Conservation (phyloP, 2,329 filamentous ascomycete species). For the Cadophora gregata region DNA sequence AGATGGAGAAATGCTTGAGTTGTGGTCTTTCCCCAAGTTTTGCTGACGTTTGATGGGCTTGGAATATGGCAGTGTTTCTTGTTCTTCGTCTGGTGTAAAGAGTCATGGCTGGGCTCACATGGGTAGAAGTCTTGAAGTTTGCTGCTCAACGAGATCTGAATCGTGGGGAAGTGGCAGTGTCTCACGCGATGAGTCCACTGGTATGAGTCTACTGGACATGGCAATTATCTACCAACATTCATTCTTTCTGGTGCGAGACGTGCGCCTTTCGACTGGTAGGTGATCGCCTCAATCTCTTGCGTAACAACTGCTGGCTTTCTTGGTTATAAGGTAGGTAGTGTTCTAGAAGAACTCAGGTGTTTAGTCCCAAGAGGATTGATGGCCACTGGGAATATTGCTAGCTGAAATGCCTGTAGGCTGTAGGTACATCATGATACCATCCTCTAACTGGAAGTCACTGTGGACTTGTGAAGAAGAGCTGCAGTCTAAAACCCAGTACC, state of each 20-base stretch:
- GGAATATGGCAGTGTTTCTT: not conserved
- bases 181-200: not conserved
- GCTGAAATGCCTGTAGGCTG: not conserved
- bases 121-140: not conserved
- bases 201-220: not conserved
- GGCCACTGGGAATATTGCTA: not conserved
- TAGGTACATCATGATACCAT: not conserved
- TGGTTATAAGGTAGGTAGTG: not conserved
- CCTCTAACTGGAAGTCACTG: not conserved
- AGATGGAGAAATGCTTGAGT: constrained; percentile 8
- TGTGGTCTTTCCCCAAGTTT: not conserved
- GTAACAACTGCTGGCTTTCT: not conserved
- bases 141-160: not conserved
- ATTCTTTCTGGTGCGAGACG: not conserved
- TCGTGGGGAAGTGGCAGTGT: not conserved
- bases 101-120: not conserved
- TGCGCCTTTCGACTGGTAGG: not conserved
- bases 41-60: not conserved
- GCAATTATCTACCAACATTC: not conserved
- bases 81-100: constrained; percentile 3
- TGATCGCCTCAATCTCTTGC: not conserved
- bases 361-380: not conserved
- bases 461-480: not conserved
- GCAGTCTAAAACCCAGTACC: not conserved
- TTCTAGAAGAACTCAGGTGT: not conserved